Conservation (phyloP, 768 basidiomycete genomes). For the Tricholoma terreum region DNA sequence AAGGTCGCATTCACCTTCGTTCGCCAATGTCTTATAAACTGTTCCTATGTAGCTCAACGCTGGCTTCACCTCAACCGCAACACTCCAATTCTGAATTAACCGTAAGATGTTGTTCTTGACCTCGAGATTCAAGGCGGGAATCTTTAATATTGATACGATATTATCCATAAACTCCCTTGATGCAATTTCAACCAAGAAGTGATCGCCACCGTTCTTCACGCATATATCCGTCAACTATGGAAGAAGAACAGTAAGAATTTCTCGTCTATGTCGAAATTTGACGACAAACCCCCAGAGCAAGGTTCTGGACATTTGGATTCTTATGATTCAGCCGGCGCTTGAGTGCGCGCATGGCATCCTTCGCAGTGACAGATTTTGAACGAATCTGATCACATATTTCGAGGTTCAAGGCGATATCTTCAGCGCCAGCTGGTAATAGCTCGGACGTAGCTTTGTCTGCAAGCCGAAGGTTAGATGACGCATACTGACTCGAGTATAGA, state of each 20-base stretch:
- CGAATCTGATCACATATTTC: slow-evolving; percentile 97
- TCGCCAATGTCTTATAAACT: slow-evolving; percentile 72
- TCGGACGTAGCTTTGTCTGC: slow-evolving; percentile 95
- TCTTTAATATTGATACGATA: slow-evolving; percentile 82
- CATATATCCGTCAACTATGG: slow-evolving; percentile 82
- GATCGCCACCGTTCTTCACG: slow-evolving; percentile 96
- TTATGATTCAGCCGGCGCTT: slow-evolving; percentile 86
- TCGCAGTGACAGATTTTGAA: slow-evolving; percentile 81
- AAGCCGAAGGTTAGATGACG: slow-evolving; percentile 3
- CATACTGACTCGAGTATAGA: slow-evolving; percentile 2
- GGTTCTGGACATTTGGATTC: slow-evolving; percentile 93
- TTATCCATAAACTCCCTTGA: slow-evolving; percentile 95
- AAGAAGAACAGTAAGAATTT: slow-evolving; percentile 1
- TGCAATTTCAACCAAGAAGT: slow-evolving; percentile 79
- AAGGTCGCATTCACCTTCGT: slow-evolving; percentile 56
- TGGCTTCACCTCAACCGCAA: slow-evolving; percentile 82
- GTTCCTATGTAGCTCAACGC: slow-evolving; percentile 72
- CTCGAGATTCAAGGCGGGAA: slow-evolving; percentile 71
- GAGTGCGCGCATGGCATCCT: slow-evolving; percentile 84
- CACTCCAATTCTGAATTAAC: slow-evolving; percentile 90
- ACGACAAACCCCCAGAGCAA: slow-evolving; percentile 74
- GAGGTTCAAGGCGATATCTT: slow-evolving; percentile 90
- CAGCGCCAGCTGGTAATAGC: slow-evolving; percentile 73
- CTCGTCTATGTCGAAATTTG: background rate
- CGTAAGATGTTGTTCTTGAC: slow-evolving; percentile 79